Evolutionary conservation across 768 basidiomycete genomes (phyloP), one percentile per base, ranked within the genome.

Genomic region (Kwoniella newhampshirensis): DNA sequence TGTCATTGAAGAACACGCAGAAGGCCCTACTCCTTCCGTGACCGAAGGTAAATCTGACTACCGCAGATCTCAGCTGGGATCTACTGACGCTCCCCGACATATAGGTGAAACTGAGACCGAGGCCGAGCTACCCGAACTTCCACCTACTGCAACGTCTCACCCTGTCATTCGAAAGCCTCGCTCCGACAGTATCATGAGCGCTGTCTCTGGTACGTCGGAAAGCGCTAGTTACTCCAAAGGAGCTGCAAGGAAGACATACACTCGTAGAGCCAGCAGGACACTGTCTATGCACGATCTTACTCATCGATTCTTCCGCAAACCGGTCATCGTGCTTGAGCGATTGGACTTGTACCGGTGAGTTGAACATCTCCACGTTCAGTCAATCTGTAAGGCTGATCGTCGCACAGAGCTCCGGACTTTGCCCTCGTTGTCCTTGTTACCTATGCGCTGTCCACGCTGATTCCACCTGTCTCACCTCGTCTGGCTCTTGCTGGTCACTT

Each of bases 221-320:
- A 41, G 36, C 2, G 49, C 32, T 12, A 23, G 21, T 23, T 46
- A 46, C 56, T 6, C 63, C 54, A 40, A 48, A n/a, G 46, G 49
- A 9, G 23, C 12, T 15, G 39, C 27, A 49, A 64, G 59, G 47
- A 47, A 64, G n/a, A 82, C 18, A 8, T 32, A 32, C 32, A 32
- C 7, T 32, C 32, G 32, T 6, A 32, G 13, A 32, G 7, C 32
- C 6, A 32, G 32, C n/a, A 74, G 65, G 59, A 60, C 70, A 11
- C 25, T 78, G 20, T 89, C 91, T 1, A 86, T 91, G 71, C 92
- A 96, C 75, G 96, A 98, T 73, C 78, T 99, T 36, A 79, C 90
- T 62, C 86, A 89, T 77, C 84, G 85, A 66, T 99, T 91, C 77
- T 97, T 99, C 81, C 79, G 88, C 52, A 84, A 89, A 59, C 96